A percentile compares a stretch with the other conserved stretches of the same genome.
Evolutionary conservation across 1,284 basidiomycete genomes (phyloP).

Genomic region (Xerocomus nothofagi): DNA sequence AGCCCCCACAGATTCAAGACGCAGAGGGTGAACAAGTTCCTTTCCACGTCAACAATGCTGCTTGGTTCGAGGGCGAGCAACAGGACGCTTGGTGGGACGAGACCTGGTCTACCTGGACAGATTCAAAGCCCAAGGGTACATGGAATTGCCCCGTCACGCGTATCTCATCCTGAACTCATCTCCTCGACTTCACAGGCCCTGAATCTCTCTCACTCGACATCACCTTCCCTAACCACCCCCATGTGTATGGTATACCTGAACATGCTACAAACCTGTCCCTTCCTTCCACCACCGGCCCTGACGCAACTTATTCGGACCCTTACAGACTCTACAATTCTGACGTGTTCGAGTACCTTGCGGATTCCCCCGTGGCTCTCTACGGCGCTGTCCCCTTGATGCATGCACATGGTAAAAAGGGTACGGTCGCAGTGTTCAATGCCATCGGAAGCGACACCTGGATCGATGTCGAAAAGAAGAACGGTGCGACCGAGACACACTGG

Average conservation of each 20-base stretch:
- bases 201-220: conserved; percentile 94
- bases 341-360: conserved; percentile 95
- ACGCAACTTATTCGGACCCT: conserved; percentile 79
- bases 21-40: conserved; percentile 51
- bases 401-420: conserved; percentile 82
- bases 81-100: conserved; percentile 92
- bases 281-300: conserved; percentile 77
- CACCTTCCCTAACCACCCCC: conserved; percentile 86
- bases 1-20: conserved; percentile 43
- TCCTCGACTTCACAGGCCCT: conserved; percentile 61
- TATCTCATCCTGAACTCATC: background rate
- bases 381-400: conserved; percentile 93
- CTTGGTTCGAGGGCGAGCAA: conserved; percentile 86
- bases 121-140: conserved; percentile 96
- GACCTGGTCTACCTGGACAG: conserved; percentile 81
- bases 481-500: conserved; percentile 84
- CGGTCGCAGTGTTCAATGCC: conserved; percentile 91
- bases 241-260: conserved; percentile 95
- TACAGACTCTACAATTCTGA: conserved; percentile 96
- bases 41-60: conserved; percentile 56
- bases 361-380: conserved; percentile 90
- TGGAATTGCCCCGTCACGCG: conserved; percentile 3
- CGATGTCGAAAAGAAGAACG: conserved; percentile 65
- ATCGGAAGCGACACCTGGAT: conserved; percentile 95
- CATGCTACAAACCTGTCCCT: conserved; percentile 91